Evolutionary conservation across 371 early-diverging fungal species (phyloP).

Genomic region (Circinella umbellata): DNA sequence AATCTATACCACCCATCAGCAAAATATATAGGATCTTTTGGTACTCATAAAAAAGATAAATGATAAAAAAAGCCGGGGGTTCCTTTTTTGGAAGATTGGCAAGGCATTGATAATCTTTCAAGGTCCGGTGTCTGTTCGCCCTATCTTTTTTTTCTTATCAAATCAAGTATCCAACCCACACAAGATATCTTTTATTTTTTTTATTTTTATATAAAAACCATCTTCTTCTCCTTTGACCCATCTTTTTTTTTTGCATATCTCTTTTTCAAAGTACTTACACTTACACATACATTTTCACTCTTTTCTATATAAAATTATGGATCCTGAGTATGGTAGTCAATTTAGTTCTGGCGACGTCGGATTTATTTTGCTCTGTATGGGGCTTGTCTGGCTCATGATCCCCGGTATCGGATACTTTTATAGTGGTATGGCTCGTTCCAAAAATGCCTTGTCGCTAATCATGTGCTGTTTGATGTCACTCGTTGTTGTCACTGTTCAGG

Average conservation of each 20-base stretch:
- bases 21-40: no score
- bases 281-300: background rate
- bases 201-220: background rate
- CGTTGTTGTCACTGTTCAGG: conserved; percentile 68
- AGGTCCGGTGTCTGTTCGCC: background rate
- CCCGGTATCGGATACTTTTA: conserved; percentile 92
- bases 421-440: conserved; percentile 86
- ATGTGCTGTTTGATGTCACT: conserved; percentile 71
- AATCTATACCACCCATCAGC: no score
- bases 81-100: conserved; percentile 5
- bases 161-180: background rate
- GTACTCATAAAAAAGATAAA: background rate
- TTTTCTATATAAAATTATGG: conserved; percentile 5
- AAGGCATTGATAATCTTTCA: conserved; percentile 4
- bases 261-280: no score
- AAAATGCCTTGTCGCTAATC: conserved; percentile 80
- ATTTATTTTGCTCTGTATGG: conserved; percentile 72
- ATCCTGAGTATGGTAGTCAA: conserved; percentile 17
- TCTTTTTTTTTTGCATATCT: background rate
- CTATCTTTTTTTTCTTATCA: conserved; percentile 3
- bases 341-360: conserved; percentile 66
- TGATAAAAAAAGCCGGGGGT: conserved; percentile 3
- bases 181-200: background rate
- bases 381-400: conserved; percentile 86
- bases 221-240: background rate